These are phyloP conservation scores for Anthostomella pinea DNA, from an alignment of 2,329 filamentous ascomycete genomes.

Conservation along the genomic window DNA sequence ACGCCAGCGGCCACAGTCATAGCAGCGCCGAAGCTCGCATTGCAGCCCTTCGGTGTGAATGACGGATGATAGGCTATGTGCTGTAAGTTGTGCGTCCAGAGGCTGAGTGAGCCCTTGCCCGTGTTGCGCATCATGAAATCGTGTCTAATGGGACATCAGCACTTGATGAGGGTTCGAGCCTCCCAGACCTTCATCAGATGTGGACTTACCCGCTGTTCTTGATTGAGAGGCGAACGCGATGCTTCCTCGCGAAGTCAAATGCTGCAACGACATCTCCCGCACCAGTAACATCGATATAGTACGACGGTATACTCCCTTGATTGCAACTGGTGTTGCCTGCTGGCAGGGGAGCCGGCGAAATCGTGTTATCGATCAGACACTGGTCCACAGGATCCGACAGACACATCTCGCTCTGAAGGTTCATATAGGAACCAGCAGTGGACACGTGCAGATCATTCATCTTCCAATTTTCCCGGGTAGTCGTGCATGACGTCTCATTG, in stretches of 20 bases:
- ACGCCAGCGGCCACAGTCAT: slow-evolving; percentile 14
- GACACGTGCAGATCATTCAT: slow-evolving; percentile 21
- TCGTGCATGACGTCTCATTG: slow-evolving; percentile 20
- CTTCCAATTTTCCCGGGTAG: slow-evolving; percentile 23
- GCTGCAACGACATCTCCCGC: slow-evolving; percentile 21
- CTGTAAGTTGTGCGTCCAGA: slow-evolving; percentile 20
- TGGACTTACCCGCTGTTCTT: slow-evolving; percentile 19
- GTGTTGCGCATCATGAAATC: slow-evolving; percentile 19
- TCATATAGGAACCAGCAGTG: slow-evolving; percentile 27
- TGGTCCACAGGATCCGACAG: slow-evolving; percentile 25
- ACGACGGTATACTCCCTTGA: slow-evolving; percentile 24
- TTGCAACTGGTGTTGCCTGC: slow-evolving; percentile 20
- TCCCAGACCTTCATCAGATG: background rate
- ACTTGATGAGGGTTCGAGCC: background rate
- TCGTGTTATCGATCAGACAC: slow-evolving; percentile 26
- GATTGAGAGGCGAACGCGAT: slow-evolving; percentile 24
- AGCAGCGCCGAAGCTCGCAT: slow-evolving; percentile 10
- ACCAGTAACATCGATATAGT: slow-evolving; percentile 20
- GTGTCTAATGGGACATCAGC: slow-evolving; percentile 13
- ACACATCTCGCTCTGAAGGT: slow-evolving; percentile 28
- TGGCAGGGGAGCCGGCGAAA: slow-evolving; percentile 20
- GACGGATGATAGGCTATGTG: slow-evolving; percentile 10
- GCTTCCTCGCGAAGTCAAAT: slow-evolving; percentile 21
- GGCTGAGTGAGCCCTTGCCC: slow-evolving; percentile 15
- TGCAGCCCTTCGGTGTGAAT: slow-evolving; percentile 15